A percentile compares a stretch with the other conserved stretches of the same genome.
Conservation (phyloP, 2,329 filamentous ascomycete genomes). For the Anisogramma anomala region DNA sequence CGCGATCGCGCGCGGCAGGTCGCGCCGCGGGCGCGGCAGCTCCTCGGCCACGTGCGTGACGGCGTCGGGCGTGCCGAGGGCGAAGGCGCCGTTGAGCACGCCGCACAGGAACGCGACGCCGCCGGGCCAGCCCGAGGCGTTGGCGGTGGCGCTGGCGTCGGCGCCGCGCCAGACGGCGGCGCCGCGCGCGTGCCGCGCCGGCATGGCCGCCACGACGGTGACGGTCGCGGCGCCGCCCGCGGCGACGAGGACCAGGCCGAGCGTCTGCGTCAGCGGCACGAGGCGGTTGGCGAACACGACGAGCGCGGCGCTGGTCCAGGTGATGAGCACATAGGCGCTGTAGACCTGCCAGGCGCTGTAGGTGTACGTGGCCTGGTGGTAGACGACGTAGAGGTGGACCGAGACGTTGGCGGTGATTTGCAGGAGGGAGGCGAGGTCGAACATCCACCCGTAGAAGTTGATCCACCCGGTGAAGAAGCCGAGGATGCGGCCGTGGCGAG, state of each 20-base stretch:
- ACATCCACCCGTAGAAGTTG: slow-evolving; percentile 51
- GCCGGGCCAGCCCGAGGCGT: slow-evolving; percentile 40
- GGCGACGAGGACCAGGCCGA: slow-evolving; percentile 44
- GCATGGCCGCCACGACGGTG: slow-evolving; percentile 42
- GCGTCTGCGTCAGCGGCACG: slow-evolving; percentile 39
- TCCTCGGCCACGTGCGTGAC: slow-evolving; percentile 53
- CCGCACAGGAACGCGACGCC: slow-evolving; percentile 55
- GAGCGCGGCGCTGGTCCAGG: slow-evolving; percentile 39
- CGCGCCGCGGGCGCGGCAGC: slow-evolving; percentile 34
- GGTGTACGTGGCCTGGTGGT: slow-evolving; percentile 39
- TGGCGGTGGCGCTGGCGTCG: slow-evolving; percentile 35
- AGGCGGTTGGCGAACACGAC: slow-evolving; percentile 46
- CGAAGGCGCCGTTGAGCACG: slow-evolving; percentile 56
- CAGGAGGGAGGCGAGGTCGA: slow-evolving; percentile 47
- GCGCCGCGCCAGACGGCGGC: slow-evolving; percentile 42
- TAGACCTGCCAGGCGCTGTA: slow-evolving; percentile 48
- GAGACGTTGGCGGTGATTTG: slow-evolving; percentile 48
- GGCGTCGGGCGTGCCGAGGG: slow-evolving; percentile 53
- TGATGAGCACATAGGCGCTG: slow-evolving; percentile 42
- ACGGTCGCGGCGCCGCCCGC: slow-evolving; percentile 41
- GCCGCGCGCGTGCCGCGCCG: slow-evolving; percentile 36
- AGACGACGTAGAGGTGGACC: slow-evolving; percentile 49
- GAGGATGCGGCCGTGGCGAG: slow-evolving; percentile 39
- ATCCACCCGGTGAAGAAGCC: slow-evolving; percentile 37
- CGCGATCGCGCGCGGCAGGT: slow-evolving; percentile 39